Conservation (phyloP, 176 grass and related monocot genomes). For the Paspalum notatum region DNA sequence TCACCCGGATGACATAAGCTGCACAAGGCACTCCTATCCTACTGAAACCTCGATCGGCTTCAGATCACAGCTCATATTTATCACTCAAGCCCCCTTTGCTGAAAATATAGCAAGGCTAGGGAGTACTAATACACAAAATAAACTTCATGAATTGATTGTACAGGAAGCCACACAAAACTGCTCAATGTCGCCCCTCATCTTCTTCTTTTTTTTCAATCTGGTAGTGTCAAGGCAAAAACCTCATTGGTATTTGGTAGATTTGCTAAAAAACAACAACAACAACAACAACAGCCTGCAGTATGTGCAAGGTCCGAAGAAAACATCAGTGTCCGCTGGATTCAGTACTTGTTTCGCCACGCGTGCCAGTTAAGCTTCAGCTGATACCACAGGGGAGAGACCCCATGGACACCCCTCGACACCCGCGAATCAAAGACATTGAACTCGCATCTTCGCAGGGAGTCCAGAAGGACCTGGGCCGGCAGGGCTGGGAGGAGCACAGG, state of each 20-base stretch:
- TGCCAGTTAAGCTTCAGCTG: conserved; percentile 92
- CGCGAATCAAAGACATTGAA: conserved; percentile 89
- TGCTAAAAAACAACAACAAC: no score
- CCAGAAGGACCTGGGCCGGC: conserved; percentile 73
- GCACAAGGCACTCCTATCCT: not conserved
- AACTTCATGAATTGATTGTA: no score
- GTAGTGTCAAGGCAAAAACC: no score
- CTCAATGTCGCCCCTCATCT: no score
- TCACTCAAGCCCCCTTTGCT: not conserved
- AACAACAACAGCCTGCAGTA: no score
- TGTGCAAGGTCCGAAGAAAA: no score
- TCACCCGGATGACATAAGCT: not conserved
- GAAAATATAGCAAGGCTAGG: not conserved
- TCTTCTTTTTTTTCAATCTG: no score
- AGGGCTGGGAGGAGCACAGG: conserved; percentile 69
- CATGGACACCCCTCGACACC: conserved; percentile 66
- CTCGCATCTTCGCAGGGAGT: conserved; percentile 55
- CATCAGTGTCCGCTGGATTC: not conserved
- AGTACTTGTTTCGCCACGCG: conserved; percentile 67
- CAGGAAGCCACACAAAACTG: no score
- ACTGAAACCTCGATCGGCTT: not conserved
- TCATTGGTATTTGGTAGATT: no score
- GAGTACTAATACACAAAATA: not conserved
- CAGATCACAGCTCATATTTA: not conserved
- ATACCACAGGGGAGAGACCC: conserved; percentile 78